Conservation (phyloP, 2,329 filamentous ascomycete genomes). For the Sarocladium brachiariae region DNA sequence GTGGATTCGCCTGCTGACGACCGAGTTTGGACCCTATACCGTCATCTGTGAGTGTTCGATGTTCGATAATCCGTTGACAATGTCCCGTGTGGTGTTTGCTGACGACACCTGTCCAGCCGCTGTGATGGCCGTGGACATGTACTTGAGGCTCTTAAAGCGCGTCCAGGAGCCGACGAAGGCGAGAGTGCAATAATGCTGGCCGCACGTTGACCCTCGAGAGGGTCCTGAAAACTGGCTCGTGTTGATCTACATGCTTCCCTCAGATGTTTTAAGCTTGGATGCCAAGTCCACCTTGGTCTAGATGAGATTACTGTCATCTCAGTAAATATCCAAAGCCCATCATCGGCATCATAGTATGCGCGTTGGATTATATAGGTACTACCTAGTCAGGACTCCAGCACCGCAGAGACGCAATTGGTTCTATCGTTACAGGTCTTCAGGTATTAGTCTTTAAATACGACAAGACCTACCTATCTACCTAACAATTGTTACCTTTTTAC, state of each 20-base stretch:
- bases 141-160: slow-evolving; percentile 39
- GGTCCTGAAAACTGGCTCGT: not conserved
- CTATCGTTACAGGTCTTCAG: no score
- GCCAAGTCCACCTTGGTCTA: no score
- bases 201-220: not conserved
- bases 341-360: no score
- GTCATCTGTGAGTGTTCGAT: slow-evolving; percentile 40
- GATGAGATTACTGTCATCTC: no score
- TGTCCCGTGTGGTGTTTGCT: not conserved
- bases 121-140: slow-evolving; percentile 49
- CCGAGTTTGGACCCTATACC: slow-evolving; percentile 45
- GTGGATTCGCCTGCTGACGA: slow-evolving; percentile 39
- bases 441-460: no score
- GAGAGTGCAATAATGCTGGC: slow-evolving; percentile 31
- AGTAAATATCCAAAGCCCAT: no score
- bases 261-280: not conserved
- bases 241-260: not conserved
- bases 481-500: no score
- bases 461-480: no score
- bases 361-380: no score
- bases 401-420: no score
- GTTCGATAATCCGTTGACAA: not conserved
- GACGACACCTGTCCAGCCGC: slow-evolving; percentile 29
- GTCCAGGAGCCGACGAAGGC: slow-evolving; percentile 27
- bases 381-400: no score